Evolutionary conservation across 1,284 basidiomycete genomes (phyloP).

Genomic region (Tylopilus sp.): DNA sequence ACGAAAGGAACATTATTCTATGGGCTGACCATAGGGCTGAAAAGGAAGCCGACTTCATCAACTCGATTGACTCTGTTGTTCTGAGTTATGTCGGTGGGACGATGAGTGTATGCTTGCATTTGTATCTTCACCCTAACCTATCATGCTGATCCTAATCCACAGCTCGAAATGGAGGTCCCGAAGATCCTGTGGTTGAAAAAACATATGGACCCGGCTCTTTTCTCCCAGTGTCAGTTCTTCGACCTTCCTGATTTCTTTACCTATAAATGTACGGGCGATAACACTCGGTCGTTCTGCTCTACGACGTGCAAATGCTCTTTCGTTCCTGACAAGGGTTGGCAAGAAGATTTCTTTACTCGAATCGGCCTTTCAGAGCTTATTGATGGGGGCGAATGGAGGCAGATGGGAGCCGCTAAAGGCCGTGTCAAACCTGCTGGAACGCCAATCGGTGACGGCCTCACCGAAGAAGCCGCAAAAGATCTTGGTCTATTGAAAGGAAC

Average conservation of each 20-base stretch:
- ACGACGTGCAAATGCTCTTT: conserved; percentile 97
- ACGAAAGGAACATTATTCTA: conserved; percentile 78
- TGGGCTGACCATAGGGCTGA: conserved; percentile 97
- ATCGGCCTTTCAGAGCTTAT: conserved; percentile 78
- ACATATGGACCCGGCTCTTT: conserved; percentile 74
- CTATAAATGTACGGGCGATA: conserved; percentile 81
- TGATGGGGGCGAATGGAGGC: conserved; percentile 62
- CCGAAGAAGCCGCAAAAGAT: conserved; percentile 75
- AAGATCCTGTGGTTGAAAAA: conserved; percentile 97
- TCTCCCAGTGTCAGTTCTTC: conserved; percentile 88
- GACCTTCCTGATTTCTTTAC: conserved; percentile 97
- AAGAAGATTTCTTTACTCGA: conserved; percentile 78
- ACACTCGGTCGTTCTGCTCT: conserved; percentile 87
- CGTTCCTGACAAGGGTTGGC: conserved; percentile 88
- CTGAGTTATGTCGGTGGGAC: conserved; percentile 94
- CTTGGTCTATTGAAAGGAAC: conserved; percentile 87
- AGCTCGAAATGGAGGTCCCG: conserved; percentile 97
- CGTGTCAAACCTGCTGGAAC: conserved; percentile 87
- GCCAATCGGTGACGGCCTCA: conserved; percentile 85
- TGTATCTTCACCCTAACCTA: not conserved
- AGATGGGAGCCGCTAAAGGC: conserved; percentile 69
- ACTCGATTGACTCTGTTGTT: conserved; percentile 78
- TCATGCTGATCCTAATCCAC: conserved; percentile 13
- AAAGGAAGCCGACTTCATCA: conserved; percentile 88
- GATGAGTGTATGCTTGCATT: conserved; percentile 75